Conservation (phyloP, 495 filamentous ascomycete species). For the Parathielavia appendiculata region DNA sequence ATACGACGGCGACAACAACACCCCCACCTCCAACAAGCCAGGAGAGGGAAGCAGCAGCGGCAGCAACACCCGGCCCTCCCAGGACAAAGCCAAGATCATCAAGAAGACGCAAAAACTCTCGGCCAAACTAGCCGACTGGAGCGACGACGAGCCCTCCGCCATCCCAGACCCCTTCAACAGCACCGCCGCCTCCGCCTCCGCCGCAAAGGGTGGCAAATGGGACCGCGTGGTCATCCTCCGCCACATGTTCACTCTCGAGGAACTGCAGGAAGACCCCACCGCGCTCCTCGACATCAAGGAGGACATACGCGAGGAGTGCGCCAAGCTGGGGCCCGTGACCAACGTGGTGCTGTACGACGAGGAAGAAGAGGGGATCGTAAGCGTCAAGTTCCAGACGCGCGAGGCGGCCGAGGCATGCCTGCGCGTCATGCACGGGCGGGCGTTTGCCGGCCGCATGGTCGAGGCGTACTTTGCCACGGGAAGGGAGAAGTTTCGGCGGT, state of each 20-base stretch:
- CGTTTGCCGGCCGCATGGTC: conserved; percentile 68
- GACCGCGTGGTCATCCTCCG: conserved; percentile 84
- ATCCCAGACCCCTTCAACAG: conserved; percentile 16
- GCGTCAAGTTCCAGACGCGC: conserved; percentile 66
- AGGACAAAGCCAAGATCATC: conserved; percentile 60
- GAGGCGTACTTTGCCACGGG: conserved; percentile 73
- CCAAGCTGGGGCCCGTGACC: conserved; percentile 80
- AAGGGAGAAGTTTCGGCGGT: conserved; percentile 71
- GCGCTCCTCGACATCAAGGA: conserved; percentile 87
- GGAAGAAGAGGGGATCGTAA: conserved; percentile 82
- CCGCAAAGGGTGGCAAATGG: conserved; percentile 54
- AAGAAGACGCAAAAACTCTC: conserved; percentile 81
- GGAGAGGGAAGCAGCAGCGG: conserved; percentile 6
- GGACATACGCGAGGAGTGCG: conserved; percentile 86
- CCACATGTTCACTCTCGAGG: conserved; percentile 88
- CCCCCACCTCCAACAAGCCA: conserved; percentile 23
- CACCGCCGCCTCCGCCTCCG: conserved; percentile 21
- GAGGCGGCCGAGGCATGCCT: conserved; percentile 72
- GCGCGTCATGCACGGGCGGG: conserved; percentile 71
- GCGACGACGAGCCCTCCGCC: conserved; percentile 62
- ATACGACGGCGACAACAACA: conserved; percentile 32
- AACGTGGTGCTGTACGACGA: conserved; percentile 87
- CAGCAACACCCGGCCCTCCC: conserved; percentile 1
- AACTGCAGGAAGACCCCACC: conserved; percentile 78
- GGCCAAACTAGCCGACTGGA: conserved; percentile 89